phyloP scores from a whole-genome alignment of 148 eudicot genomes.

The Cornus suecica region DNA sequence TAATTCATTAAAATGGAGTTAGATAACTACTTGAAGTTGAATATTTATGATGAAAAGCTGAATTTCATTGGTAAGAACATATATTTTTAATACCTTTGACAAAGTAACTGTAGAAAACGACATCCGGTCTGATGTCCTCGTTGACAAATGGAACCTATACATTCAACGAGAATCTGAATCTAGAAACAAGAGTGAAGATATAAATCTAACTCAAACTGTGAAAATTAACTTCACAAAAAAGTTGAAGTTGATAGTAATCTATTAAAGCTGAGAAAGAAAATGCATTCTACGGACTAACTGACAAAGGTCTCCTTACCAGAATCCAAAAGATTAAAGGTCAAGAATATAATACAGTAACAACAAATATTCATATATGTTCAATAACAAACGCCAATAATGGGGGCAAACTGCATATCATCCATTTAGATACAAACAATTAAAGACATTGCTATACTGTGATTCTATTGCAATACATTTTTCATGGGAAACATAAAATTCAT shows the following conservation, averaged over 20 bases:
- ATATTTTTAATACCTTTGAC: conserved; percentile 56
- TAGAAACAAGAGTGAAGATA: not conserved
- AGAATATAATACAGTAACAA: not conserved
- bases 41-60: not conserved
- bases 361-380: not conserved
- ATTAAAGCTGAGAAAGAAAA: not conserved
- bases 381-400: not conserved
- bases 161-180: conserved; percentile 15
- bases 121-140: conserved; percentile 74
- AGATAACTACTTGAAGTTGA: conserved; percentile 5
- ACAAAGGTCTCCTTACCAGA: not conserved
- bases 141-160: conserved; percentile 80
- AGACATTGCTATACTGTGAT: not conserved
- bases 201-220: not conserved
- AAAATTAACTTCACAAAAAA: not conserved
- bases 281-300: conserved; percentile 6
- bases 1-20: conserved; percentile 9
- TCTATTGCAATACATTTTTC: not conserved
- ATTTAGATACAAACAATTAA: not conserved
- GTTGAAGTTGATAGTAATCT: not conserved
- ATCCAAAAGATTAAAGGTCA: not conserved
- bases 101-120: conserved; percentile 70
- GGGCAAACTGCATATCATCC: not conserved
- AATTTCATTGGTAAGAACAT: not conserved
- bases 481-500: not conserved